Evolutionary conservation across 495 filamentous ascomycete genomes (phyloP).

Genomic region (Saxophila tyrrhenica): DNA sequence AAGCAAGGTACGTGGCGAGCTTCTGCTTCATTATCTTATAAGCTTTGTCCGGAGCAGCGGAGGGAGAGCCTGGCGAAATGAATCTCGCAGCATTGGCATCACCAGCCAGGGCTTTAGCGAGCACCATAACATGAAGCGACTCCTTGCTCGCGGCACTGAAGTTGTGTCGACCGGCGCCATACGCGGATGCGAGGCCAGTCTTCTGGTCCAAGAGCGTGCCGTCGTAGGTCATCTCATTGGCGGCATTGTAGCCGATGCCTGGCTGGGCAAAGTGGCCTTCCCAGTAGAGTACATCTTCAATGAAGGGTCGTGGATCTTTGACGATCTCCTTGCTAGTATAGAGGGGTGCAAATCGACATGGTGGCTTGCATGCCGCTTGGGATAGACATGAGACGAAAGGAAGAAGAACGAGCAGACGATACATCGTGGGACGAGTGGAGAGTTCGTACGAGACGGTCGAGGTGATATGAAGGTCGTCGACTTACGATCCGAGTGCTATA

Average conservation of each 20-base stretch:
- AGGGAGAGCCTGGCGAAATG: conserved; percentile 20
- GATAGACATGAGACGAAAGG: not conserved
- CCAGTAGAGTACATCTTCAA: conserved; percentile 28
- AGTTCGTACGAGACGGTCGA: not conserved
- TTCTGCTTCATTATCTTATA: conserved; percentile 27
- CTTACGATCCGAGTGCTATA: no score
- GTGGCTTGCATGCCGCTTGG: conserved; percentile 5
- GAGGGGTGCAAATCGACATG: conserved; percentile 26
- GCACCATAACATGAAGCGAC: conserved; percentile 31
- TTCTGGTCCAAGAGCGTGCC: conserved; percentile 28
- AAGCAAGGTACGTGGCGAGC: conserved; percentile 28
- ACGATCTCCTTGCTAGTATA: conserved; percentile 24
- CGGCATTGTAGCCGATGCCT: conserved; percentile 27
- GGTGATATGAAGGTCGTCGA: not conserved
- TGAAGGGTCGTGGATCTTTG: conserved; percentile 19
- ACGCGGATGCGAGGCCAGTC: conserved; percentile 24
- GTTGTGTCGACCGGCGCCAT: conserved; percentile 20
- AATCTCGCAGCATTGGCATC: conserved; percentile 25
- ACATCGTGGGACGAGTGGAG: not conserved
- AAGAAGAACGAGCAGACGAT: not conserved
- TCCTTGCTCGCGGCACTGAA: conserved; percentile 34
- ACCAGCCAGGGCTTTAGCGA: conserved; percentile 27
- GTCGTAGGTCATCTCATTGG: conserved; percentile 32
- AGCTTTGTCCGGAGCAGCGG: conserved; percentile 22
- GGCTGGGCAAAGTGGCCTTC: conserved; percentile 31